Base-by-base conservation (phyloP, 352 stramenopile genomes). In the Phytophthora nicotianae region DNA sequence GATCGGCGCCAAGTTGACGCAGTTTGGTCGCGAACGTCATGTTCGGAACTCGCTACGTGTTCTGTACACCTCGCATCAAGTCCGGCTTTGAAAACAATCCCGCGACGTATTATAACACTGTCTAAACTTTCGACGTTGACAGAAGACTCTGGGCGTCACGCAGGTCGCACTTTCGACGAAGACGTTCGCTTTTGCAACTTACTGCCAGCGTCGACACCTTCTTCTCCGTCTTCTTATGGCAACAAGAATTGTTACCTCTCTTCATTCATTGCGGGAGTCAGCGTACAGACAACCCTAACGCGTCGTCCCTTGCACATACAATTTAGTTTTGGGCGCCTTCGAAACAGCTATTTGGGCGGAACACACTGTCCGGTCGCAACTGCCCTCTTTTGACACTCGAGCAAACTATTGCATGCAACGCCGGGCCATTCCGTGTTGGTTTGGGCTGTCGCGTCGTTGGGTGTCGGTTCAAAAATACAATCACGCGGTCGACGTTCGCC, bases 401-500 rank as follows among this genome's bases (percentile, higher is more conserved):
- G 43, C 23, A 21, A 50, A 35, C 17, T 63, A 57, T 37, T 16
- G 1, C 2, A 14, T 49, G 42, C 41, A 54, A 13, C 23, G 41
- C 41, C 41, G 21, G 24, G 40, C 1, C 58, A 6, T 13, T 19
- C 14, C 20, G 42, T 49, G 42, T 32, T 49, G 42, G 42, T 32
- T 49, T 49, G 42, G 42, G 20, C 42, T 43, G 16, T 38, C 32
- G 5, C 32, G 40, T 46, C 24, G 24, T 48, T 48, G 24, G 46
- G 17, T 48, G 43, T 50, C 47, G 19, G 24, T 58, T 47, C 57
- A 66, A 52, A 62, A 67, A 58, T 66, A 62, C 57, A 58, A 67
- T 71, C 45, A 17, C 42, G 50, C 21, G 49, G 35, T 21, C 40
- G 40, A 46, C 32, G 53, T 32, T 47, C 35, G 43, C n/a, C 41